Evolutionary conservation across 495 filamentous ascomycete genomes (phyloP).

Genomic region (Aeminium ludgeri): DNA sequence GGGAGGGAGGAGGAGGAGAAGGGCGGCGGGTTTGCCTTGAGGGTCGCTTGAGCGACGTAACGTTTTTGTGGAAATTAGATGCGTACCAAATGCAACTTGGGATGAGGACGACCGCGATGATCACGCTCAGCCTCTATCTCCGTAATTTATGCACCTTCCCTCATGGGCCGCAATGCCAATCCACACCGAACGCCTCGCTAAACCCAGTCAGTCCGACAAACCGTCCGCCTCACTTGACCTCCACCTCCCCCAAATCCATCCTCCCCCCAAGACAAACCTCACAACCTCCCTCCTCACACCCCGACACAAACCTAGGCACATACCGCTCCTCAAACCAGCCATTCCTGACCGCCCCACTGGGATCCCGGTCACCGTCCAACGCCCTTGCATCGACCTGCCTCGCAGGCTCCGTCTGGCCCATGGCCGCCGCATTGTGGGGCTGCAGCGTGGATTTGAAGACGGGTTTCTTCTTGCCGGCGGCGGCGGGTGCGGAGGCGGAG

Average conservation of each 20-base stretch:
- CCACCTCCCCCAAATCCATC: background rate
- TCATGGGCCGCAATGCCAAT: too few relatives aligned
- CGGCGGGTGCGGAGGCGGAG: background rate
- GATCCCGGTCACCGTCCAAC: slow-evolving; percentile 4
- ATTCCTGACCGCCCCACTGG: slow-evolving; percentile 4
- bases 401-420: background rate
- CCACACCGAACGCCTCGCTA: too few relatives aligned
- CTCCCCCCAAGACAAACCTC: background rate
- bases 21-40: slow-evolving; percentile 68
- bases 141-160: too few relatives aligned
- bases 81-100: too few relatives aligned
- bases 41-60: slow-evolving; percentile 39
- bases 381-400: background rate
- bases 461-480: slow-evolving; percentile 12
- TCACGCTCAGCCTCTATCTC: too few relatives aligned
- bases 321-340: slow-evolving; percentile 7
- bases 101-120: too few relatives aligned
- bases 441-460: slow-evolving; percentile 14
- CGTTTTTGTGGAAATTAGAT: too few relatives aligned
- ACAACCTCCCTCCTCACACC: slow-evolving; percentile 1
- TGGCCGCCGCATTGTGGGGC: slow-evolving; percentile 6
- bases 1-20: slow-evolving; percentile 54
- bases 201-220: too few relatives aligned
- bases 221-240: background rate
- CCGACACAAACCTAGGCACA: slow-evolving; percentile 5